These are phyloP conservation scores for Zygosaccharomyces sapae DNA, from an alignment of 1,139 yeast genomes.

Conservation along the genomic window DNA sequence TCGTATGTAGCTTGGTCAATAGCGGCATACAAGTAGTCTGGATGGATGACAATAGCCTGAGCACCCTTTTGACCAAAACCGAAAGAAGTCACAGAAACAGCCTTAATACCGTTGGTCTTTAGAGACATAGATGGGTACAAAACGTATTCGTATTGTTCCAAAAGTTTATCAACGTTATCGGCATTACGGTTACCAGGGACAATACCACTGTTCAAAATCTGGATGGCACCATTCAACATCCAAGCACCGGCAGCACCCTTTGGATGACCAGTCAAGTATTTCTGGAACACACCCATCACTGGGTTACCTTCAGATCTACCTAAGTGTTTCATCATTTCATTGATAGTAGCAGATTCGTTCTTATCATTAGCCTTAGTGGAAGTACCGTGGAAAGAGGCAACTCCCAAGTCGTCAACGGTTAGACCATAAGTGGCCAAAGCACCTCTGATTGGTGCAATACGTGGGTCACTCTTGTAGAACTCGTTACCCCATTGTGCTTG, in stretches of 20 bases:
- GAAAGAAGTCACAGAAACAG: slow-evolving; percentile 92
- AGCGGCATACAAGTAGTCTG: slow-evolving; percentile 87
- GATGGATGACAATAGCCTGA: slow-evolving; percentile 85
- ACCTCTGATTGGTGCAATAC: slow-evolving; percentile 96
- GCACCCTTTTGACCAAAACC: slow-evolving; percentile 99
- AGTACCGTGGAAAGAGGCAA: slow-evolving; percentile 99
- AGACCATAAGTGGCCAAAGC: slow-evolving; percentile 91
- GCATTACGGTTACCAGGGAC: slow-evolving; percentile 99
- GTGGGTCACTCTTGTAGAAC: slow-evolving; percentile 84
- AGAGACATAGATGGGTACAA: slow-evolving; percentile 91
- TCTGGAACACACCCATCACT: slow-evolving; percentile 96
- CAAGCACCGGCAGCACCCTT: slow-evolving; percentile 99
- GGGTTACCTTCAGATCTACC: slow-evolving; percentile 98
- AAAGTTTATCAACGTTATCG: slow-evolving; percentile 80
- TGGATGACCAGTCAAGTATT: slow-evolving; percentile 98
- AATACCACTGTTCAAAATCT: slow-evolving; percentile 83
- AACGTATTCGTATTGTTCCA: slow-evolving; percentile 82
- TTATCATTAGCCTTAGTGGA: slow-evolving; percentile 97
- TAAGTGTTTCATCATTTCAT: slow-evolving; percentile 87
- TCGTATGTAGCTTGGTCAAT: slow-evolving; percentile 68
- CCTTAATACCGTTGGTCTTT: slow-evolving; percentile 95
- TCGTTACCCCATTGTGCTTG: slow-evolving; percentile 94
- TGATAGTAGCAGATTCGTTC: slow-evolving; percentile 90
- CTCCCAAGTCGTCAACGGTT: slow-evolving; percentile 90
- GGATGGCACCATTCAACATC: slow-evolving; percentile 98